Evolutionary conservation across 768 basidiomycete species (phyloP).

Genomic region (Tylopilus plumbeoviolaceoides): DNA sequence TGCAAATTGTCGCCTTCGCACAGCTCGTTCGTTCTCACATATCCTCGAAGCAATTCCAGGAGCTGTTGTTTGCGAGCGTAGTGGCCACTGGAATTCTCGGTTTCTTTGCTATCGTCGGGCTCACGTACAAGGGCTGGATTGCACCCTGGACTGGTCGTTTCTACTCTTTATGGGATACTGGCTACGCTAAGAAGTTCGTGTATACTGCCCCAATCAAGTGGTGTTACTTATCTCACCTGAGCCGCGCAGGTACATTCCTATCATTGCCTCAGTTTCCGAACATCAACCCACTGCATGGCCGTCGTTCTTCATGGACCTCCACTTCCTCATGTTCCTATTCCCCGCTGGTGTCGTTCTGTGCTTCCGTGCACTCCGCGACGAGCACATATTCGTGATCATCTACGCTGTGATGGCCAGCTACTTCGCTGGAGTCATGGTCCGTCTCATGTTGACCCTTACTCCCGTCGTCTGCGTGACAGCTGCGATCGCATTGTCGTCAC

Average conservation of each 20-base stretch:
- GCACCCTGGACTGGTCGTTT: conserved; percentile 99
- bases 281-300: conserved; percentile 99
- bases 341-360: conserved; percentile 93
- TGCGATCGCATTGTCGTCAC: conserved; percentile 83
- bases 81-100: conserved; percentile 70
- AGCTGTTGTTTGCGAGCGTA: conserved; percentile 66
- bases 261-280: conserved; percentile 98
- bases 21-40: conserved; percentile 87
- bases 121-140: conserved; percentile 93
- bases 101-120: conserved; percentile 62
- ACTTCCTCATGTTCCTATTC: conserved; percentile 96
- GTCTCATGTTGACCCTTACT: conserved; percentile 95
- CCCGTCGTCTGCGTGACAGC: conserved; percentile 94
- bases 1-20: conserved; percentile 94
- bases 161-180: conserved; percentile 99
- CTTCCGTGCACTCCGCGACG: conserved; percentile 92
- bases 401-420: conserved; percentile 95
- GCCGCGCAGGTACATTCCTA: conserved; percentile 75
- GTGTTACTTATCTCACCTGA: not conserved
- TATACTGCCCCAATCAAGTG: not conserved
- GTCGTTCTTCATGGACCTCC: conserved; percentile 98
- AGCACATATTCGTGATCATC: conserved; percentile 98
- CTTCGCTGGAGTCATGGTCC: conserved; percentile 99
- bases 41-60: conserved; percentile 88
- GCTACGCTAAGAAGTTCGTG: conserved; percentile 92